Conservation (phyloP, 2,329 filamentous ascomycete genomes). For the Curvularia spicifera region DNA sequence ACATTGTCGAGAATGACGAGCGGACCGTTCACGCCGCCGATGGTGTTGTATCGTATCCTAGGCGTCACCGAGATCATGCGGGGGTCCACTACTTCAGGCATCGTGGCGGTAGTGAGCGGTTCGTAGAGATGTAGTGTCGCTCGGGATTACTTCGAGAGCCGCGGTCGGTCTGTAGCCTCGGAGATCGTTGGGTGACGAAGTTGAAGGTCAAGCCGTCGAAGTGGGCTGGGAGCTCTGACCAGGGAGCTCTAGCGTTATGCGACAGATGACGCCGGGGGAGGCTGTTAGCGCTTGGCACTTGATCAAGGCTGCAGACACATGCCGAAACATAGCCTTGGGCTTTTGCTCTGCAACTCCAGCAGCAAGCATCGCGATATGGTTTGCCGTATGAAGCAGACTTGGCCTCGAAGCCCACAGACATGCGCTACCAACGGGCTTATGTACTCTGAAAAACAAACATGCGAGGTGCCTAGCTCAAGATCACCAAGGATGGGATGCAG, state of each 20-base stretch:
- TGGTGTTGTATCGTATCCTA: conserved; percentile 93
- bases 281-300: conserved; percentile 10
- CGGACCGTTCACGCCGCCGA: conserved; percentile 96
- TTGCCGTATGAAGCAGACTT: not conserved
- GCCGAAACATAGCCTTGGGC: not conserved
- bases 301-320: conserved; percentile 1
- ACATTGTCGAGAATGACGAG: conserved; percentile 98
- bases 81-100: conserved; percentile 53
- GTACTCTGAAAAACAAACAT: not conserved
- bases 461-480: not conserved
- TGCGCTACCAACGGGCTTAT: not conserved
- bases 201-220: conserved; percentile 31
- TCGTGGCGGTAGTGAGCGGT: conserved; percentile 40
- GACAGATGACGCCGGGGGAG: conserved; percentile 19
- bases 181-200: conserved; percentile 31
- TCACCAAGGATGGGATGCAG: not conserved
- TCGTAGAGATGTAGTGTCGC: conserved; percentile 24
- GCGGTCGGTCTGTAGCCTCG: conserved; percentile 28
- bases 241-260: conserved; percentile 22
- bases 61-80: conserved; percentile 67
- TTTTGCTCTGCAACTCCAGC: not conserved
- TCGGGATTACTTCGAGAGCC: conserved; percentile 24
- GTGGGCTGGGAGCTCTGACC: conserved; percentile 39
- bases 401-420: not conserved
- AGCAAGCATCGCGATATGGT: not conserved